phyloP scores from a whole-genome alignment of 2,329 filamentous ascomycete genomes.

The Rhynchosporium secalis region DNA sequence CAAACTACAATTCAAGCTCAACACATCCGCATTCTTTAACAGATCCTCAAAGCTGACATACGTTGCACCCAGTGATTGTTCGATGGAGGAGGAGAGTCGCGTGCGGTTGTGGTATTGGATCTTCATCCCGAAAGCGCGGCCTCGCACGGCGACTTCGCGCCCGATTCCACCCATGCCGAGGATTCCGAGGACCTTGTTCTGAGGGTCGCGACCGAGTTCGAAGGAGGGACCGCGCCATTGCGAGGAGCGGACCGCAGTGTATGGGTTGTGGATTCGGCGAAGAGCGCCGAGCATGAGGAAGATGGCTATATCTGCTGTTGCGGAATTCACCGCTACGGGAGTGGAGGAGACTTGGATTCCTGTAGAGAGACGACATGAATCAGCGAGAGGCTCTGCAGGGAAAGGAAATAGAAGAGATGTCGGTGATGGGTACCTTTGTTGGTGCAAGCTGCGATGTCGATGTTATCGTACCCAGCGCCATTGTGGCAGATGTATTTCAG shows the following conservation, averaged over 20 bases:
- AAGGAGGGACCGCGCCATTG: constrained; percentile 59
- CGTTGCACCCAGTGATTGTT: constrained; percentile 48
- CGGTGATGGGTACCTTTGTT: constrained; percentile 12
- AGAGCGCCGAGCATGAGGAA: constrained; percentile 79
- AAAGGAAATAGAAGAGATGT: neutral
- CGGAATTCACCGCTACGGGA: constrained; percentile 73
- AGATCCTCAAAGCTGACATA: constrained; percentile 74
- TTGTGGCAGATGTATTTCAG: constrained; percentile 61
- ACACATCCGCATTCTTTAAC: constrained; percentile 66
- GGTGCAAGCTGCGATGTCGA: constrained; percentile 73
- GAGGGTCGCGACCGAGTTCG: constrained; percentile 63
- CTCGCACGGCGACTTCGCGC: constrained; percentile 69
- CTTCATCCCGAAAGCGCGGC: constrained; percentile 71
- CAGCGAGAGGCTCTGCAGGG: no score
- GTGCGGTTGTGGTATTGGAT: constrained; percentile 73
- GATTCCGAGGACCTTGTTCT: constrained; percentile 75
- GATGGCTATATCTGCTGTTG: constrained; percentile 76
- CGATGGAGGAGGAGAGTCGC: constrained; percentile 54
- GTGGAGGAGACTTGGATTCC: constrained; percentile 73
- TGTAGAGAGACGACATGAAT: constrained; percentile 31
- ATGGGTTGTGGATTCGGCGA: constrained; percentile 62
- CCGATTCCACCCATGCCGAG: constrained; percentile 86
- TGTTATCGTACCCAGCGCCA: constrained; percentile 79
- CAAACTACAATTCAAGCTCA: constrained; percentile 76
- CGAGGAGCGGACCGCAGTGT: constrained; percentile 57